These are phyloP conservation scores for Phytophthora foliorum DNA, from an alignment of 352 stramenopile genomes.

Conservation along the genomic window DNA sequence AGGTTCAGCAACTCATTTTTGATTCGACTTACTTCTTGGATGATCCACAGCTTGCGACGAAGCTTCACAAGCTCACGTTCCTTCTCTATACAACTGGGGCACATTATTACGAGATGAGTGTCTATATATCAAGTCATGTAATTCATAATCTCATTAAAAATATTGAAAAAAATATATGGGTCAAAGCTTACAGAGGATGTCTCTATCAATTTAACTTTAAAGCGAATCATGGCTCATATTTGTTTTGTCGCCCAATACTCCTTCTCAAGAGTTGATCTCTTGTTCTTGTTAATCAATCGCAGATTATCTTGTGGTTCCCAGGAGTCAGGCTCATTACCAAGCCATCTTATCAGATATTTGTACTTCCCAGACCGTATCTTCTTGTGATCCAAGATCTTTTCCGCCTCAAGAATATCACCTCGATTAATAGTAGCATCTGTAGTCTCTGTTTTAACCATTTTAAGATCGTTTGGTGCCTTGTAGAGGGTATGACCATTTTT, in stretches of 20 bases:
- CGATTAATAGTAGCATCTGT: conserved; percentile 20
- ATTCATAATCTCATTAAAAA: conserved; percentile 10
- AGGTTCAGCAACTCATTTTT: conserved; percentile 10
- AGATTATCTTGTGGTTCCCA: conserved; percentile 36
- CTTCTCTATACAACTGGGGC: conserved; percentile 11
- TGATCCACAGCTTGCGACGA: conserved; percentile 17
- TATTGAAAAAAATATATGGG: background rate
- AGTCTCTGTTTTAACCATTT: conserved; percentile 21
- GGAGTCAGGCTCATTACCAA: conserved; percentile 23
- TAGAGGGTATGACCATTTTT: conserved; percentile 44
- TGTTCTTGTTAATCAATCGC: conserved; percentile 20
- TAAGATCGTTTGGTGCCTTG: conserved; percentile 27
- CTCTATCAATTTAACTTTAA: background rate
- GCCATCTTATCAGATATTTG: conserved; percentile 43
- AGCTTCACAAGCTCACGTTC: conserved; percentile 11
- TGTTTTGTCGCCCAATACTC: background rate
- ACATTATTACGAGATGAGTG: conserved; percentile 1
- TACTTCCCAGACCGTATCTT: conserved; percentile 24
- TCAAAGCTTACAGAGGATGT: background rate
- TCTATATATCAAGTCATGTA: conserved; percentile 11
- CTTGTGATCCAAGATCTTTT: conserved; percentile 25
- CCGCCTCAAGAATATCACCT: conserved; percentile 31
- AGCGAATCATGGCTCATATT: conserved; percentile 8
- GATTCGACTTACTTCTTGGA: conserved; percentile 16
- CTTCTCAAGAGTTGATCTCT: background rate